Base-by-base conservation (phyloP, 2,329 filamentous ascomycete species). In the Ceratocystis diversiconidia region DNA sequence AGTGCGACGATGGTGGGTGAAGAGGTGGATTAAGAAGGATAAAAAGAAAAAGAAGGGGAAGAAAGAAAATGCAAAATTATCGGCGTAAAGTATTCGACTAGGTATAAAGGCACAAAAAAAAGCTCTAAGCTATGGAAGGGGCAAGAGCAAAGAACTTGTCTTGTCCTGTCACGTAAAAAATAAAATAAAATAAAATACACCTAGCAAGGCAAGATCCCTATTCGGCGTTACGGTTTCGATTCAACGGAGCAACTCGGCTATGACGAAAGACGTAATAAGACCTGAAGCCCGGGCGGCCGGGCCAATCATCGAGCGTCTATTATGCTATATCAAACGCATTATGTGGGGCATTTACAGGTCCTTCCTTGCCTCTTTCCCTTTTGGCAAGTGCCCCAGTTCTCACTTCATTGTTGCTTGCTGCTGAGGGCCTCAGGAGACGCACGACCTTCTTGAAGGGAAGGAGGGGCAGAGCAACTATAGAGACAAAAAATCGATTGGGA, bases 211-310 rank as follows among this genome's bases (percentile, higher is more conserved):
- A 67, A 65, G 46, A 57, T 41, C 63, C 62, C 43, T 65, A 60
- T 67, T 67, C 66, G 66, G 66, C 66, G 66, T 67, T 67, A 67
- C 66, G 66, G 60, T 67, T 64, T 65, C 48, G 59, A 52, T 68
- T 50, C 36, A 68, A 61, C 66, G 66, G 61, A 65, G 64, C 64
- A 61, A 63, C 66, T 68, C 66, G 66, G 66, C 61, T 68, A 68
- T 68, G 66, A 68, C 66, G 66, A 68, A 67, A 66, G 61, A 64
- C 63, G 66, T 46, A 63, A 63, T 32, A 32, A 63, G 62, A 63
- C 17, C 2, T 65, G 46, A 62, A 63, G 66, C 63, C 66, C 66
- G 66, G 66, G 66, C 63, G 63, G 43, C 66, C 66, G 66, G 66
- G 50, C 66, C 66, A 67, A 67, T 67, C 66, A 67, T 55, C 22